phyloP scores from a whole-genome alignment of 2,329 filamentous ascomycete genomes.

The Penicillium sp. region DNA sequence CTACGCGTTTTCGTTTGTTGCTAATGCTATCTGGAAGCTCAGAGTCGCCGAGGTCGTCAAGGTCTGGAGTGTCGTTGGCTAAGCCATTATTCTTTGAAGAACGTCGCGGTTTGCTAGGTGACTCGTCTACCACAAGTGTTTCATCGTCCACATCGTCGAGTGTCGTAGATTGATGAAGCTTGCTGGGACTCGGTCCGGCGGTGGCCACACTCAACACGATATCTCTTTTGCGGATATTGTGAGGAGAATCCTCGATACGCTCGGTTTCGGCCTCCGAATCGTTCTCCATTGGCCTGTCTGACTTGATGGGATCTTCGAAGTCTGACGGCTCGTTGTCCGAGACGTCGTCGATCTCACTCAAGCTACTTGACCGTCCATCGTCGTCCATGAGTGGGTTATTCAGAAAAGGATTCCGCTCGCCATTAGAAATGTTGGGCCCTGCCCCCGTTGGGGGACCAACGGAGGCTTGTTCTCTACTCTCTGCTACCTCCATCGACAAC shows the following conservation, averaged over 20 bases:
- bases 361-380: slow-evolving; percentile 79
- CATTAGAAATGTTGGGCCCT: slow-evolving; percentile 38
- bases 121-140: slow-evolving; percentile 44
- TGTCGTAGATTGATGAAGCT: slow-evolving; percentile 62
- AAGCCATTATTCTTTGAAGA: slow-evolving; percentile 35
- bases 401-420: slow-evolving; percentile 35
- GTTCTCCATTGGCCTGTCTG: slow-evolving; percentile 59
- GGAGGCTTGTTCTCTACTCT: slow-evolving; percentile 36
- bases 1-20: slow-evolving; percentile 45
- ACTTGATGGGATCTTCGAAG: slow-evolving; percentile 48
- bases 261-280: slow-evolving; percentile 92
- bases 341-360: slow-evolving; percentile 88
- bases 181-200: slow-evolving; percentile 71
- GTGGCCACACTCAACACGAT: slow-evolving; percentile 60
- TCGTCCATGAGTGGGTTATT: slow-evolving; percentile 51
- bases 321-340: slow-evolving; percentile 63
- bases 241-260: slow-evolving; percentile 84
- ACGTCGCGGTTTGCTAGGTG: slow-evolving; percentile 40
- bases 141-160: slow-evolving; percentile 52
- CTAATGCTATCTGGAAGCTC: slow-evolving; percentile 33
- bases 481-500: slow-evolving; percentile 42
- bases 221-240: slow-evolving; percentile 62
- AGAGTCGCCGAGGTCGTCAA: slow-evolving; percentile 31
- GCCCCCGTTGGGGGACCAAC: slow-evolving; percentile 36
- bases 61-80: slow-evolving; percentile 23